These are phyloP conservation scores for Entonaema liquescens DNA, from an alignment of 495 filamentous ascomycete species.

Conservation along the genomic window DNA sequence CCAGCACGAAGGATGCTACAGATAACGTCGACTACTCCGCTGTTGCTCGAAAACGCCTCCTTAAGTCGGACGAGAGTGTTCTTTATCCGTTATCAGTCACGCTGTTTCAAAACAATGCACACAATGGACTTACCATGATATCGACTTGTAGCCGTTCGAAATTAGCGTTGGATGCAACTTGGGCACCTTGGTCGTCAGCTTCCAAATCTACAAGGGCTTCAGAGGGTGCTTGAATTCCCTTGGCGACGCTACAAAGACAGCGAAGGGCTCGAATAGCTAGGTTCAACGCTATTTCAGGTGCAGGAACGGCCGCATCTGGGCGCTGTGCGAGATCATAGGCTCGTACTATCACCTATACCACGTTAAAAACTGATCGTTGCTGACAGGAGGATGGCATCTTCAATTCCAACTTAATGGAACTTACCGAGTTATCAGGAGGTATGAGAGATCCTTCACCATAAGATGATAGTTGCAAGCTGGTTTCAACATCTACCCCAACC, in stretches of 20 bases:
- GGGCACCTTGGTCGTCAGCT: constrained; percentile 40
- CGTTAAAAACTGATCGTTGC: constrained; percentile 9
- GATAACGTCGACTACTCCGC: constrained; percentile 76
- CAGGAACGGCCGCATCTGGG: constrained; percentile 38
- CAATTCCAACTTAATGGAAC: not conserved
- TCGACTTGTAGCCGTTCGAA: constrained; percentile 42
- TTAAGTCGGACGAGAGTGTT: constrained; percentile 59
- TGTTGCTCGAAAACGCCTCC: constrained; percentile 65
- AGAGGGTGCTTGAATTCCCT: constrained; percentile 76
- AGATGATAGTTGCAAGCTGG: constrained; percentile 48
- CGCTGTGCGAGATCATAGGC: constrained; percentile 50
- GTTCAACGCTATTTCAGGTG: constrained; percentile 56
- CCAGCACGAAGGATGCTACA: constrained; percentile 81
- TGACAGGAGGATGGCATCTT: not conserved
- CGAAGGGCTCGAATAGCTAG: constrained; percentile 71
- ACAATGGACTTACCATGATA: constrained; percentile 44
- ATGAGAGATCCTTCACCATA: constrained; percentile 41
- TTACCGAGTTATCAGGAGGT: constrained; percentile 49
- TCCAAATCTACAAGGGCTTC: constrained; percentile 76
- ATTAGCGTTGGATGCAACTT: constrained; percentile 28
- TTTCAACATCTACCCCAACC: constrained; percentile 68
- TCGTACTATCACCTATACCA: constrained; percentile 46
- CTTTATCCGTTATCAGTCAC: constrained; percentile 10
- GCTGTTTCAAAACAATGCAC: not conserved
- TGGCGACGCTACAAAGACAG: constrained; percentile 80